Base-by-base conservation (phyloP, 352 stramenopile species). In the Albugo candida region DNA sequence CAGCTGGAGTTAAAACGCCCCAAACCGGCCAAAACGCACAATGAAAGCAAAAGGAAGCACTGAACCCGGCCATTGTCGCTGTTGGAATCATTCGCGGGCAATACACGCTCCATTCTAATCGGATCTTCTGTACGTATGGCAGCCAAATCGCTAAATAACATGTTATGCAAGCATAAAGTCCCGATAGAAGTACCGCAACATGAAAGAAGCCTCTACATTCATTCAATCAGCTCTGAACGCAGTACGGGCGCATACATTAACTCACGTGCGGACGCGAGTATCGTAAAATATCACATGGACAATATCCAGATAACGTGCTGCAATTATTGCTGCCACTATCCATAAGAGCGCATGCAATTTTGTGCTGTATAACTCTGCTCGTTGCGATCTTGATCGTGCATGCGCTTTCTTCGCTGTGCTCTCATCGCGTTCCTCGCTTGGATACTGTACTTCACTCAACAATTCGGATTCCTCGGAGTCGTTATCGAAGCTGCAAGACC, bases 31-130 rank as follows among this genome's bases (percentile, higher is more conserved):
- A 96, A 41, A 89, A 78, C 14, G 80, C 80, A 48, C 81, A 76
- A 36, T 94, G 61, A 47, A 94, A 92, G 62, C 65, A 72, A 37
- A 82, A 56, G 11, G 61, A 58, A 11, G 61, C 71, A 39, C 94
- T 21, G 0, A 88, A 53, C 13, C 73, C 80, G 21, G 82, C 62
- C 21, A 69, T 51, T 0, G 77, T 93, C 46, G 92, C 86, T 1
- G 58, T 74, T 0, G 91, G 84, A 53, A 97, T 83, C 56, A 96
- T 88, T 13, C 80, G 65, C 13, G 87, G 87, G 56, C 84, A 97
- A 57, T 96, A 96, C 11, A 94, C 70, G 57, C 75, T 92, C 82
- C 82, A 93, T 38, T 91, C 75, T 37, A 93, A 59, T 36, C 67
- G 55, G 45, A 92, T 72, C 36, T 69, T 65, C 53, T 82, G 76